Base-by-base conservation (phyloP, 257 asterid species). In the Rhazya stricta region DNA sequence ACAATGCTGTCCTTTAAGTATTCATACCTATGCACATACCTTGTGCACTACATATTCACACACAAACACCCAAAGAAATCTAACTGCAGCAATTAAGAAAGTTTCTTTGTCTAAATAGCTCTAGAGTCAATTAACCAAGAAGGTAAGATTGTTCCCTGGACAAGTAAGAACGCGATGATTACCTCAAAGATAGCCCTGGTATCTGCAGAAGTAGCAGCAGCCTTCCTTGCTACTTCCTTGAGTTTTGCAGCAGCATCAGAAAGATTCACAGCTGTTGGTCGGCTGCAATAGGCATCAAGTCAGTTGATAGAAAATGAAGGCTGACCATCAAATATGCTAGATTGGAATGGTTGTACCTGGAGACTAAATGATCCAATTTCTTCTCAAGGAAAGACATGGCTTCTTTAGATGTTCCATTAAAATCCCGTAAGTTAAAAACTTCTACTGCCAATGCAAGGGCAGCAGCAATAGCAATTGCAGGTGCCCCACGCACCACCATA, bases 401-500 rank as follows among this genome's bases (percentile, higher is more conserved):
- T 54, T 92, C 97, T 54, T 70, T 66, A 79, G 96, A 67, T 53
- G 90, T 74, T 77, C 95, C 96, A 67, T 77, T 78, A 78, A 85
- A 92, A 37, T 75, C 76, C 79, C 76, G 83, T 67, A 87, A 67
- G 75, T 82, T 88, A 76, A 88, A 86, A 79, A 85, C 91, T 86
- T 94, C 99, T 9, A 94, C 94, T 4, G 99, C 97, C 85, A 94
- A 86, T 54, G 97, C 84, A 60, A 94, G 97, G 46, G 97, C 93
- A 70, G 99, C 99, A 66, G 97, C 91, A 74, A 94, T 90, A 78
- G 97, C 99, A 81, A 92, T 92, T 58, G 99, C 97, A 65, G 99
- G 99, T 54, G 99, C 99, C 72, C 99, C 97, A 63, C 97, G 99
- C 80, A 94, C 99, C 77, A 94, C 99, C 99, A 94, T 94, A 69